Base-by-base conservation (phyloP, 2,329 filamentous ascomycete species). In the Fonsecaea multimorphosa region DNA sequence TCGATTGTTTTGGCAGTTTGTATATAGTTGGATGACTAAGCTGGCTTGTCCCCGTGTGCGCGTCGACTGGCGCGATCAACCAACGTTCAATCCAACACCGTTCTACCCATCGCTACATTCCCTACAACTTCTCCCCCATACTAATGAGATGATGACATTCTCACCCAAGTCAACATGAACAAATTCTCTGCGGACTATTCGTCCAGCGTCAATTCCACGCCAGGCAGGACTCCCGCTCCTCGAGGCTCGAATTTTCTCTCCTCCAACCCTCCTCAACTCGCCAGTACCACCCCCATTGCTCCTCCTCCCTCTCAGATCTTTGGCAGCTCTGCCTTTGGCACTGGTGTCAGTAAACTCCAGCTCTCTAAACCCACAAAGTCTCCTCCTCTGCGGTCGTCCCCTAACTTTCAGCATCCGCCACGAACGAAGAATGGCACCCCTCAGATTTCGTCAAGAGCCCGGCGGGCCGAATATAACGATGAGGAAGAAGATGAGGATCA, bases 241-340 rank as follows among this genome's bases (percentile, higher is more conserved):
- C 54, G 51, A 51, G 59, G 58, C 27, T 53, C 58, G 24, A 54
- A 62, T 46, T 59, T 71, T n/a, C 62, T 67, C 52, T 56, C 64
- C 16, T 66, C 67, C 63, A 64, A 68, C 51, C 44, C 57, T n/a
- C 60, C 68, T 44, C 64, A 70, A 32, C 63, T 67, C 4, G 66
- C 68, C 5, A 72, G 71, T 53, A 72, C 71, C 61, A 87, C 85
- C 24, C 85, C 85, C 34, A 79, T 81, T 63, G 85, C 83, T 2
- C 80, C 79, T 51, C 84, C 84, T 54, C 83, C 84, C 31, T 81
- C 82, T 6, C 79, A 79, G 51, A 71, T 83, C 22, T 83, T 85
- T 69, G 82, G 82, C 58, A 84, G 80, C 74, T 85, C 85, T 16
- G 80, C 81, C 66, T 75, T 82, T 63, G 77, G 76, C 29, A 73